These are phyloP conservation scores for Corchorus olitorius DNA, from an alignment of 345 rosid genomes.

Conservation along the genomic window DNA sequence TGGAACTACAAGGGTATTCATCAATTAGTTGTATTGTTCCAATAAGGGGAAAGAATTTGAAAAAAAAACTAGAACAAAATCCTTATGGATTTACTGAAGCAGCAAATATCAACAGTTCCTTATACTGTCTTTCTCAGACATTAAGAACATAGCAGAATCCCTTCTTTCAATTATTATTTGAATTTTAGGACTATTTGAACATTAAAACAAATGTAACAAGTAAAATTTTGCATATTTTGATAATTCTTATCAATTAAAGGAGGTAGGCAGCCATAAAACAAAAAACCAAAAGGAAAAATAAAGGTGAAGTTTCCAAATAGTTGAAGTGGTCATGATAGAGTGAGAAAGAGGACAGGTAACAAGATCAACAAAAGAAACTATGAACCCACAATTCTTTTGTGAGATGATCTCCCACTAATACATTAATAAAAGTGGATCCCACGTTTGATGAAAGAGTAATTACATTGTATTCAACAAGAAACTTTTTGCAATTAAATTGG, in stretches of 20 bases:
- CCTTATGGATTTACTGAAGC: no score
- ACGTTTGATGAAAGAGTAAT: not conserved
- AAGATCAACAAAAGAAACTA: not conserved
- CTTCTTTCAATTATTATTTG: not conserved
- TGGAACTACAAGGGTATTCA: not conserved
- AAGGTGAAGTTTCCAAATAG: not conserved
- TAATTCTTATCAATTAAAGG: not conserved
- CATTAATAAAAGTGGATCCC: constrained; percentile 12
- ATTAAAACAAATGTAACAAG: not conserved
- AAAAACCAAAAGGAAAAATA: not conserved
- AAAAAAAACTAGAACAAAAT: no score
- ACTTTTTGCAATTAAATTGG: constrained; percentile 10
- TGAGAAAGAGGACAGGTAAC: not conserved
- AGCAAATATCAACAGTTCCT: not conserved
- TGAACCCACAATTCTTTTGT: not conserved
- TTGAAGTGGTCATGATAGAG: constrained; percentile 5
- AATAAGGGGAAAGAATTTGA: no score
- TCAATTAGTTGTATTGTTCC: no score
- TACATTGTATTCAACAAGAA: not conserved
- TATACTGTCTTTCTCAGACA: not conserved
- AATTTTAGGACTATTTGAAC: not conserved
- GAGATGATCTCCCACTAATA: not conserved
- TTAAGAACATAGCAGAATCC: not conserved
- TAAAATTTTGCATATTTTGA: not conserved
- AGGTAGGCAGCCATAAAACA: not conserved